Evolutionary conservation across 1,139 yeast species (phyloP).

Genomic region (Blastobotrys serpentis): DNA sequence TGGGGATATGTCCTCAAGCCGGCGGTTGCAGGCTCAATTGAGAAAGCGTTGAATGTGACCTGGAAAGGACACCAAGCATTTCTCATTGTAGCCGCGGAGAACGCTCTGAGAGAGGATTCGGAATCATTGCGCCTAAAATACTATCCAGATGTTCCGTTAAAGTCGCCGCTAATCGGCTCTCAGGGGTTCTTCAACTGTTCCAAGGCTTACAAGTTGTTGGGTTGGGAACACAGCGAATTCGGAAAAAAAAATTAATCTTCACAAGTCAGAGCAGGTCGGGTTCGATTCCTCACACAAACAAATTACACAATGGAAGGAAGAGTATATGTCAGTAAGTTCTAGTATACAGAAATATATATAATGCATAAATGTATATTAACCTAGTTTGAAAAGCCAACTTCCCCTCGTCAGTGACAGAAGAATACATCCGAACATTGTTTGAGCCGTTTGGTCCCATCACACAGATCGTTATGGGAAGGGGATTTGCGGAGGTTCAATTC

Average conservation of each 20-base stretch:
- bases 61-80: conserved; percentile 8
- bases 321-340: conserved; percentile 4
- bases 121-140: neutral
- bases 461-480: conserved; percentile 28
- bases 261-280: too few relatives aligned
- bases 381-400: too few relatives aligned
- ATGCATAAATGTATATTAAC: too few relatives aligned
- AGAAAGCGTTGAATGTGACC: conserved; percentile 5
- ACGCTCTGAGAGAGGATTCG: neutral
- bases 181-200: conserved; percentile 8
- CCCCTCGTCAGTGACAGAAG: conserved; percentile 21
- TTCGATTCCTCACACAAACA: neutral
- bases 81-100: conserved; percentile 3
- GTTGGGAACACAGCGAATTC: conserved; percentile 7
- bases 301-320: conserved; percentile 1
- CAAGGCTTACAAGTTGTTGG: conserved; percentile 1
- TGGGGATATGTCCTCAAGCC: conserved; percentile 8
- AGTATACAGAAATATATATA: too few relatives aligned
- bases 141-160: neutral
- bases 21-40: neutral
- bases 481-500: conserved; percentile 35
- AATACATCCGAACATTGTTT: conserved; percentile 31
- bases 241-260: too few relatives aligned
- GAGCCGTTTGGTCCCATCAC: conserved; percentile 41
- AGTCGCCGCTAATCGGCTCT: neutral